Conservation (phyloP, 371 early-diverging fungal genomes). For the Mucor lusitanicus region DNA sequence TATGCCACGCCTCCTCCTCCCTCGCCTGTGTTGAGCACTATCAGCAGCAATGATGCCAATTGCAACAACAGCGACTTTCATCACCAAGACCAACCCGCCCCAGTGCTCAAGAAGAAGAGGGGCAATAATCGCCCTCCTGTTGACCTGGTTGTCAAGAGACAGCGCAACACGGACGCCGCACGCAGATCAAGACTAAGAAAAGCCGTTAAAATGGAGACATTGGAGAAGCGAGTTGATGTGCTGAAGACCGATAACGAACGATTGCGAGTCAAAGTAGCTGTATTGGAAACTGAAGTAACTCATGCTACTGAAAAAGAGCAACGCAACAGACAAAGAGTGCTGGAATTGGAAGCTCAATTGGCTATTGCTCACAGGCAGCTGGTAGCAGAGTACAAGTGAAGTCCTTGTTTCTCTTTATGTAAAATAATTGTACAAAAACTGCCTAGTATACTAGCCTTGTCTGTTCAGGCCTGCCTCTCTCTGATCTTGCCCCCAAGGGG, state of each 20-base stretch:
- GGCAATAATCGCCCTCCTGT: background rate
- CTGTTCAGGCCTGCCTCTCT: background rate
- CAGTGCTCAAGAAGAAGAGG: background rate
- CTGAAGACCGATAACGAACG: constrained; percentile 69
- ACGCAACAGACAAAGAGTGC: constrained; percentile 61
- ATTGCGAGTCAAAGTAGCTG: constrained; percentile 62
- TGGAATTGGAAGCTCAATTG: constrained; percentile 65
- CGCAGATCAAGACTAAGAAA: constrained; percentile 86
- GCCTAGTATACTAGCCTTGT: background rate
- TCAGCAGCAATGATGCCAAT: background rate
- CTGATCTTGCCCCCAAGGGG: background rate
- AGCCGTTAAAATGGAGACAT: constrained; percentile 69
- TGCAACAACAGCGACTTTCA: background rate
- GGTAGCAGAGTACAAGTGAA: background rate
- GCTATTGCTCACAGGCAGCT: constrained; percentile 36
- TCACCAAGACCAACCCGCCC: background rate
- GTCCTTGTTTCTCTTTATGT: no score
- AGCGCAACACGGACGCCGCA: constrained; percentile 90
- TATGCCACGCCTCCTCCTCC: background rate
- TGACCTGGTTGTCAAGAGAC: constrained; percentile 63
- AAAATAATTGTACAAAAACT: background rate
- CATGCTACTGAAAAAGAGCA: constrained; percentile 56
- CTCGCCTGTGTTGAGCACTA: constrained; percentile 5
- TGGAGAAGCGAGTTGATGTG: constrained; percentile 71
- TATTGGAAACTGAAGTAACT: constrained; percentile 66